A percentile compares a stretch with the other conserved stretches of the same genome.
These are phyloP conservation scores for Apiospora sp. DNA, from an alignment of 2,329 filamentous ascomycete genomes.

Conservation along the genomic window DNA sequence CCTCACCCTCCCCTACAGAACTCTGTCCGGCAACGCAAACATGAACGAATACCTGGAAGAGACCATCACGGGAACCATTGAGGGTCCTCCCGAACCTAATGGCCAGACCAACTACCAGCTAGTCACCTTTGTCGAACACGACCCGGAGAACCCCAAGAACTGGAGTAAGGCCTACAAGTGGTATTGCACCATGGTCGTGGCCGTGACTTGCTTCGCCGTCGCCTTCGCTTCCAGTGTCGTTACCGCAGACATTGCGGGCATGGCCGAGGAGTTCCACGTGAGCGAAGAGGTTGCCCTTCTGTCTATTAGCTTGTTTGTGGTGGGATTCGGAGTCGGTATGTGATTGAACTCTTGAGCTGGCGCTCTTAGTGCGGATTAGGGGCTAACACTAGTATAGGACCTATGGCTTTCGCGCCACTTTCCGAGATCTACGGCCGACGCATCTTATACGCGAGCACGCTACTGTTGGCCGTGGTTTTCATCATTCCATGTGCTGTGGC, in stretches of 20 bases:
- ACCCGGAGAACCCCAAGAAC: conserved; percentile 85
- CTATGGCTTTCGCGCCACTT: conserved; percentile 81
- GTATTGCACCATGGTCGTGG: conserved; percentile 87
- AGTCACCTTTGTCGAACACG: conserved; percentile 71
- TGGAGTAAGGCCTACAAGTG: conserved; percentile 80
- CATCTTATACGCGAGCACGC: conserved; percentile 73
- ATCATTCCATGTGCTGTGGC: conserved; percentile 82
- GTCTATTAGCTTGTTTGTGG: conserved; percentile 78
- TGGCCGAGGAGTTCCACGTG: conserved; percentile 69
- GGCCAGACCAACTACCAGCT: conserved; percentile 52
- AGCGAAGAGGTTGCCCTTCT: conserved; percentile 77
- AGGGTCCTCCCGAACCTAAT: conserved; percentile 43
- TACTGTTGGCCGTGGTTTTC: conserved; percentile 77
- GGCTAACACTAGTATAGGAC: conserved; percentile 52
- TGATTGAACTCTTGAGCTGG: conserved; percentile 28
- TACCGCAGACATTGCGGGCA: conserved; percentile 76
- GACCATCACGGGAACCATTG: conserved; percentile 67
- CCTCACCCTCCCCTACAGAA: conserved; percentile 70
- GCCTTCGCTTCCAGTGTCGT: conserved; percentile 77
- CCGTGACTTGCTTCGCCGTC: conserved; percentile 77
- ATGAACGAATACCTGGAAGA: conserved; percentile 74
- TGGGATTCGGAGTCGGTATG: conserved; percentile 80
- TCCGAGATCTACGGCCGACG: conserved; percentile 78
- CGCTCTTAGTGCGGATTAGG: neutral
- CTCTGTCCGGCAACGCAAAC: conserved; percentile 66